A percentile compares a stretch with the other conserved stretches of the same genome.
These are phyloP conservation scores for Fremontodendron californicum DNA, from an alignment of 345 rosid genomes.

Conservation along the genomic window DNA sequence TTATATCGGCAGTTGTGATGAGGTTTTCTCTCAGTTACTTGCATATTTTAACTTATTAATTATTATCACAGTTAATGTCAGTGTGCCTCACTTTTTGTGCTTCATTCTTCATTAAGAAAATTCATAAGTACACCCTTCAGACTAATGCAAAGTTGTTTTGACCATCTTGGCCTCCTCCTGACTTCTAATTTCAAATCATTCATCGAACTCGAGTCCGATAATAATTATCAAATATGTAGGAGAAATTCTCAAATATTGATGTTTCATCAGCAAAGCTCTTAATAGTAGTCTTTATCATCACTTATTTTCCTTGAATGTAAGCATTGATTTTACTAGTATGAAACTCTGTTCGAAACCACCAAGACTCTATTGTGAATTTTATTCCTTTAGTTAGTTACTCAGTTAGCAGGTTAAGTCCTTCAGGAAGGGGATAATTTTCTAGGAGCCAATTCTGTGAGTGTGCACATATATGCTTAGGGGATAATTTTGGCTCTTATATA, in stretches of 20 bases:
- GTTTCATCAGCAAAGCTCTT: neutral
- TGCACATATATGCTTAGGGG: too few relatives aligned
- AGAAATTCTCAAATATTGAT: neutral
- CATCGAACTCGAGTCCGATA: neutral
- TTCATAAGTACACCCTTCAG: neutral
- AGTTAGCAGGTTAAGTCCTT: neutral
- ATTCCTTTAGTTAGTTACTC: too few relatives aligned
- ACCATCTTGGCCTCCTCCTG: neutral
- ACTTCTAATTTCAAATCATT: neutral
- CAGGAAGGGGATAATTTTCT: too few relatives aligned
- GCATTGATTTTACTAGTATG: too few relatives aligned
- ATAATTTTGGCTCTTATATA: too few relatives aligned
- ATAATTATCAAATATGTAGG: neutral
- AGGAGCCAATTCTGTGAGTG: too few relatives aligned
- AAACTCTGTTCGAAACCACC: too few relatives aligned
- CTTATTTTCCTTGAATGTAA: too few relatives aligned
- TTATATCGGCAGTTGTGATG: slow-evolving; percentile 57
- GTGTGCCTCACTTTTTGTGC: neutral
- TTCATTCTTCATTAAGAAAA: neutral
- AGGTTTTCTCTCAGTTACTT: slow-evolving; percentile 38
- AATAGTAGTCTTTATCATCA: neutral
- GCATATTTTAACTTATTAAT: neutral
- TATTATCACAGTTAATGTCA: neutral
- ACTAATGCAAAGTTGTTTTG: neutral
- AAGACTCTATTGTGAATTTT: too few relatives aligned